Evolutionary conservation across 2,329 filamentous ascomycete genomes (phyloP).

Genomic region (Xylariaceae sp.): DNA sequence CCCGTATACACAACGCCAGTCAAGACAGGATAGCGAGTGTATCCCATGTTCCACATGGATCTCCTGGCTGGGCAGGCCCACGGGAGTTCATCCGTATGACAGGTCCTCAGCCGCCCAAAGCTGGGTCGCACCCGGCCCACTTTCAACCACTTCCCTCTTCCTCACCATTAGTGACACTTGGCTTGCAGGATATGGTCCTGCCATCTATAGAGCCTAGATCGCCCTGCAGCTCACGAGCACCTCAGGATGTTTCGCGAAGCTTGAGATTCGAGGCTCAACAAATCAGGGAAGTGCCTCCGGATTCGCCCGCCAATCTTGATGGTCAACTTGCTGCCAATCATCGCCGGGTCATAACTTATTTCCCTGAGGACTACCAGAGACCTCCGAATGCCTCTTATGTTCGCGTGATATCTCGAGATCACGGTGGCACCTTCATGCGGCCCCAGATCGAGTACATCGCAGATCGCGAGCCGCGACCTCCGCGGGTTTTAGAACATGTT

Average conservation of each 20-base stretch:
- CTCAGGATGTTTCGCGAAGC: slow-evolving; percentile 14
- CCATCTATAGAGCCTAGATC: slow-evolving; percentile 31
- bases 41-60: slow-evolving; percentile 10
- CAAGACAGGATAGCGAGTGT: slow-evolving; percentile 1
- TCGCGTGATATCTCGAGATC: slow-evolving; percentile 18
- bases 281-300: slow-evolving; percentile 19
- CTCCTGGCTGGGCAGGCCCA: slow-evolving; percentile 10
- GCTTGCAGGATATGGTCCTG: slow-evolving; percentile 29
- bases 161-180: slow-evolving; percentile 24
- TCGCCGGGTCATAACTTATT: slow-evolving; percentile 22
- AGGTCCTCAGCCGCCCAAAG: slow-evolving; percentile 28
- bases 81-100: slow-evolving; percentile 21
- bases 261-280: slow-evolving; percentile 18
- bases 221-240: slow-evolving; percentile 15
- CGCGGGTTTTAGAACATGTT: slow-evolving; percentile 4
- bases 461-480: slow-evolving; percentile 9
- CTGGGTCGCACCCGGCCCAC: slow-evolving; percentile 24
- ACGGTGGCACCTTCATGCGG: slow-evolving; percentile 15
- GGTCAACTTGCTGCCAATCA: slow-evolving; percentile 21
- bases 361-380: slow-evolving; percentile 16
- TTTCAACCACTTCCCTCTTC: slow-evolving; percentile 15
- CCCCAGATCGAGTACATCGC: slow-evolving; percentile 15
- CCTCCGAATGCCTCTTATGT: slow-evolving; percentile 20
- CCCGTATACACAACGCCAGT: slow-evolving; percentile 1
- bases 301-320: slow-evolving; percentile 15